A percentile compares a stretch with the other conserved stretches of the same genome.
Evolutionary conservation across 176 grass and related monocot species (phyloP).

Genomic region (Musa itinerans): DNA sequence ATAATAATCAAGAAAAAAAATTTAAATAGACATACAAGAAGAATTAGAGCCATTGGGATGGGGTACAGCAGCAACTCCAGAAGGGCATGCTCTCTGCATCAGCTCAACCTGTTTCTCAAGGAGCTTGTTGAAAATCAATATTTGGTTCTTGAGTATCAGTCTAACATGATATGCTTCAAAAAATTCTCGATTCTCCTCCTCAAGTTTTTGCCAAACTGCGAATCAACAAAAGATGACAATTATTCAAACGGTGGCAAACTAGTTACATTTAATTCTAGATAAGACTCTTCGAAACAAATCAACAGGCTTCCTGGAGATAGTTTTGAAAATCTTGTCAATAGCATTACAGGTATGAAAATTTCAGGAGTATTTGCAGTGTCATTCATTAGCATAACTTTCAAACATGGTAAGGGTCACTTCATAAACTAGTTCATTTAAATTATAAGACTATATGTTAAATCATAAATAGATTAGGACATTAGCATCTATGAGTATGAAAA

Average conservation of each 20-base stretch:
- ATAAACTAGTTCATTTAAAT: no score
- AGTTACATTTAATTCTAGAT: neutral
- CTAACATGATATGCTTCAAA: slow-evolving; percentile 98
- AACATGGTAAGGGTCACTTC: no score
- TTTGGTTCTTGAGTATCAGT: slow-evolving; percentile 94
- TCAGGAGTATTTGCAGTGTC: no score
- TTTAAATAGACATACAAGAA: slow-evolving; percentile 1
- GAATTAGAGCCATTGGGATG: slow-evolving; percentile 58
- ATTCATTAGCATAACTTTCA: no score
- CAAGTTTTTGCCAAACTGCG: slow-evolving; percentile 99
- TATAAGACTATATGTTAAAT: no score
- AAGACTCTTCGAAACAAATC: no score
- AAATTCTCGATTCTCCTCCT: slow-evolving; percentile 97
- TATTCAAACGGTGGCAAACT: neutral
- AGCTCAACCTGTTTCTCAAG: slow-evolving; percentile 62
- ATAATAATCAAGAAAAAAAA: neutral
- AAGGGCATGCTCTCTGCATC: slow-evolving; percentile 65
- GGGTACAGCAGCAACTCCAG: slow-evolving; percentile 45
- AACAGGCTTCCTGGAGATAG: neutral
- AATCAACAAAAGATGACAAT: neutral
- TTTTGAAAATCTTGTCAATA: neutral
- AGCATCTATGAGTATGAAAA: no score
- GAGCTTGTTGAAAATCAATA: slow-evolving; percentile 69
- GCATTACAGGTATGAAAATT: neutral
- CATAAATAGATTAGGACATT: no score